phyloP scores from a whole-genome alignment of 139 green algal species.

The Auxenochlorella pyrenoidosa region DNA sequence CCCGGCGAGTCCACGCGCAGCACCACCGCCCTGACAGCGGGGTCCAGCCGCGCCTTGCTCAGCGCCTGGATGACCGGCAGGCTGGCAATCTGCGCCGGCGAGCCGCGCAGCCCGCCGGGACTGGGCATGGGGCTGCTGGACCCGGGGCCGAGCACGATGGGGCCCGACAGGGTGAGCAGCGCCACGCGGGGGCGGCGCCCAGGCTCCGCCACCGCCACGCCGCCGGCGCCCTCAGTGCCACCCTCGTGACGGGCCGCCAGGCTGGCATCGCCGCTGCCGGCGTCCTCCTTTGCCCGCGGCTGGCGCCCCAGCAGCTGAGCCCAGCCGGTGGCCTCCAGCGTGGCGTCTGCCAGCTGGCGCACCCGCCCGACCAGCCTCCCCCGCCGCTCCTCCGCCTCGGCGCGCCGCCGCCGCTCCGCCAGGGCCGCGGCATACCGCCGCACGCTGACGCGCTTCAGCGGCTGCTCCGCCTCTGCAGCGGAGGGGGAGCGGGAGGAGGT shows the following conservation, averaged over 20 bases:
- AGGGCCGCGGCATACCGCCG: neutral
- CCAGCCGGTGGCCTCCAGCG: neutral
- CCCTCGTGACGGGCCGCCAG: neutral
- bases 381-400: neutral
- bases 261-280: neutral
- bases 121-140: neutral
- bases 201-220: neutral
- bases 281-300: neutral
- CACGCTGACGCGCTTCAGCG: neutral
- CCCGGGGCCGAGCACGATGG: neutral
- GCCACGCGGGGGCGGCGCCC: neutral
- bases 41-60: conserved; percentile 36
- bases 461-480: neutral
- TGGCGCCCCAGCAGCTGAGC: neutral
- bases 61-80: conserved; percentile 63
- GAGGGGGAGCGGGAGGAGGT: too few species aligned
- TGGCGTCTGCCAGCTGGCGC: neutral
- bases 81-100: conserved; percentile 41
- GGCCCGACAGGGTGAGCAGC: neutral
- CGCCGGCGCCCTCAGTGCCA: neutral
- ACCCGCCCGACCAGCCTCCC: neutral
- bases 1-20: conserved; percentile 87
- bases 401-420: neutral
- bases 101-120: neutral
- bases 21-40: conserved; percentile 74